Conservation (phyloP, 805 yeast species). For the Wickerhamomyces hampshirensis region DNA sequence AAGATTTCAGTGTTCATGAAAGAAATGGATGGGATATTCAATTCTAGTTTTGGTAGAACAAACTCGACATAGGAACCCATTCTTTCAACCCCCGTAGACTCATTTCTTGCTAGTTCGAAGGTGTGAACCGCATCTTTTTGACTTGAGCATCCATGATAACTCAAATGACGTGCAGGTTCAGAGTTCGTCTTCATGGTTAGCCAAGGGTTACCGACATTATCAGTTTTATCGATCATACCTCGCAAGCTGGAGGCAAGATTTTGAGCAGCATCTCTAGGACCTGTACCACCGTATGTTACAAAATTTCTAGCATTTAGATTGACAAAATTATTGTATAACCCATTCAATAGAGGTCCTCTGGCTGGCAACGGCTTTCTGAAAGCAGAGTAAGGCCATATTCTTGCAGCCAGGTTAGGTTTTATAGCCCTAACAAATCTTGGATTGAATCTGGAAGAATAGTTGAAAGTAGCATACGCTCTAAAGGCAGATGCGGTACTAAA, state of each 20-base stretch:
- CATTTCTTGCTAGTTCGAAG: constrained; percentile 31
- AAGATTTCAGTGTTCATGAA: constrained; percentile 43
- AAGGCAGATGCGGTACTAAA: constrained; percentile 19
- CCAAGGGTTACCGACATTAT: constrained; percentile 25
- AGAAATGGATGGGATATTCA: constrained; percentile 34
- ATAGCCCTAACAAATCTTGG: constrained; percentile 4
- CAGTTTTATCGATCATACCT: constrained; percentile 30
- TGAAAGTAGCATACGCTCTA: constrained; percentile 9
- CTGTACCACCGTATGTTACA: constrained; percentile 31
- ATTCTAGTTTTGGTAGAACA: constrained; percentile 35
- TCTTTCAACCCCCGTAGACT: constrained; percentile 24
- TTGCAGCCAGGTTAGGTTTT: constrained; percentile 8
- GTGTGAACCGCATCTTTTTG: constrained; percentile 28
- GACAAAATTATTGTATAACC: constrained; percentile 32
- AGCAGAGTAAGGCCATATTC: constrained; percentile 23
- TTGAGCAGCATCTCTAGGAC: constrained; percentile 52
- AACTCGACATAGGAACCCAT: constrained; percentile 59
- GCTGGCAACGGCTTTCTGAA: constrained; percentile 22
- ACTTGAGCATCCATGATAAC: constrained; percentile 22
- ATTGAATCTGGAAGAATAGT: constrained; percentile 7
- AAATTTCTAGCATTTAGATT: constrained; percentile 34
- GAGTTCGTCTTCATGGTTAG: constrained; percentile 15
- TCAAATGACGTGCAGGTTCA: constrained; percentile 16
- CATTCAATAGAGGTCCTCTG: constrained; percentile 22
- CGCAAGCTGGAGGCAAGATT: constrained; percentile 49